A percentile compares a stretch with the other conserved stretches of the same genome.
phyloP scores from a whole-genome alignment of 306 rosid genomes.

The Psophocarpus tetragonolobus region DNA sequence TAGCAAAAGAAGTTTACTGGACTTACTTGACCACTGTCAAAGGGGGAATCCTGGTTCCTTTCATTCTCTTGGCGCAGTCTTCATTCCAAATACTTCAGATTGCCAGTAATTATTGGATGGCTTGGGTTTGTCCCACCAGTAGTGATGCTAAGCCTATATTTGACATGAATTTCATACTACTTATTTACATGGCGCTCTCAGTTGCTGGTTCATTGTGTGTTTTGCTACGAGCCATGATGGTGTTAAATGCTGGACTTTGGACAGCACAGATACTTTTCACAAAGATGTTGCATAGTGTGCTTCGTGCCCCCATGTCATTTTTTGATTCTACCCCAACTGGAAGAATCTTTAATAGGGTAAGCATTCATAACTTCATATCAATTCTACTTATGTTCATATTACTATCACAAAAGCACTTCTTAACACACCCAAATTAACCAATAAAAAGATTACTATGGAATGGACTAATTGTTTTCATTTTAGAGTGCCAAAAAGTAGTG shows the following conservation, averaged over 20 bases:
- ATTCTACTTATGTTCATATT: not conserved
- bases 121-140: conserved; percentile 89
- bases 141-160: conserved; percentile 52
- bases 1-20: conserved; percentile 80
- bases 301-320: conserved; percentile 93
- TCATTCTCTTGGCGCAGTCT: conserved; percentile 81
- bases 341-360: conserved; percentile 93
- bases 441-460: not conserved
- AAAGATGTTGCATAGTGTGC: conserved; percentile 66
- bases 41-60: conserved; percentile 72
- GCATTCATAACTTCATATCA: conserved; percentile 4
- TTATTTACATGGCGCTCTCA: conserved; percentile 68
- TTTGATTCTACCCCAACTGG: conserved; percentile 99
- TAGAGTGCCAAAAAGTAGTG: not conserved
- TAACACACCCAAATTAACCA: not conserved
- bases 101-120: conserved; percentile 97
- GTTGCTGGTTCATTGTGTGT: conserved; percentile 75
- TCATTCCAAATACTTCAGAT: conserved; percentile 86
- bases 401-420: not conserved
- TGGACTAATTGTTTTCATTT: not conserved
- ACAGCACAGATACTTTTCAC: conserved; percentile 77
- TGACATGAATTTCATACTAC: conserved; percentile 56
- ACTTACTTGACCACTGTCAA: conserved; percentile 73
- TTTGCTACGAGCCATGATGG: conserved; percentile 58
- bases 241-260: conserved; percentile 70